Base-by-base conservation (phyloP, 208 protist species). In the Angomonas ambiguus region DNA sequence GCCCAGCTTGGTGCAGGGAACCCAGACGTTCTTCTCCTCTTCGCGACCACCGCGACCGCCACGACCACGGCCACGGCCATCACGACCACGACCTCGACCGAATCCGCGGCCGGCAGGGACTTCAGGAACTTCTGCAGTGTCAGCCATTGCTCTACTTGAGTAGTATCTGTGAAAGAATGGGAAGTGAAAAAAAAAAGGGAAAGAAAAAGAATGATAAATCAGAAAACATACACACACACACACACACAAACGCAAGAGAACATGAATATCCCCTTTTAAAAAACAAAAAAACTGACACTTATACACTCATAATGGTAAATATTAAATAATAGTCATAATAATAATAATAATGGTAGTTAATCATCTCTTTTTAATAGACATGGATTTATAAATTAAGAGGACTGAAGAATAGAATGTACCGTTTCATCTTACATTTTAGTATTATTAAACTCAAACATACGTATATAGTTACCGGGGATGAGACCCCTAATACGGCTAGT, bases 11-110 rank as follows among this genome's bases (percentile, higher is more conserved):
- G 98, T 98, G 56, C 67, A 72, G 18, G 98, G 98, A 51, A 74
- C 91, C 31, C 98, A 99, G 72, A 98, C 94, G 79, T 99, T 98
- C 74, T 98, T 75, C 35, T 96, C 86, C 41, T 80, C 79, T 48
- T 80, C 76, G 34, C 85, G 73, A 64, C 84, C 72, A 51, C 75
- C 65, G 48, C 76, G 58, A 61, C 77, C 62, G 42, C 74, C 74
- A 30, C 80, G 76, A 33, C 85, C 80, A 57, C 51, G 42, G 22
- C 88, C 84, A 74, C 87, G 79, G 22, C 74, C 85, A 38, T 77
- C 76, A 18, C 75, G 77, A 25, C 77, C 70, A 62, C 85, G 79
- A 25, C 76, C 81, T 63, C 76, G 72, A 33, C 79, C 79, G 72
- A 88, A 88, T 68, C 76, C 83, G 70, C 87, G 87, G 70, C 87